Conservation (phyloP, 2,329 filamentous ascomycete genomes). For the Emmonsiellopsis sp. region DNA sequence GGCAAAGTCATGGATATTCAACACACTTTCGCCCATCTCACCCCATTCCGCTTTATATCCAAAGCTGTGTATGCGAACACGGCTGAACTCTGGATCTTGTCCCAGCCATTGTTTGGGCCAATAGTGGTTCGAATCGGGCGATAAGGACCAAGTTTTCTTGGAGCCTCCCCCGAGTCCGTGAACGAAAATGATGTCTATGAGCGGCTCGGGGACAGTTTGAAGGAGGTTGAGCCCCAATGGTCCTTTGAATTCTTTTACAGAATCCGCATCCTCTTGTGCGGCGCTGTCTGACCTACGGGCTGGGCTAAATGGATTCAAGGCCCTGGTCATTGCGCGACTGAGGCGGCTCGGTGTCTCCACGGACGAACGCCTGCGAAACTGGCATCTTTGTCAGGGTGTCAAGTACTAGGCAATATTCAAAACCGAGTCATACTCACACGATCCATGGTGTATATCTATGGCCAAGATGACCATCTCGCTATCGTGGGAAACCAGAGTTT, state of each 20-base stretch:
- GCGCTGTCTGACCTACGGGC: neutral
- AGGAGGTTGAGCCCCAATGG: slow-evolving; percentile 13
- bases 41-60: slow-evolving; percentile 27
- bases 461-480: neutral
- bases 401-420: neutral
- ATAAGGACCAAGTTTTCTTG: slow-evolving; percentile 28
- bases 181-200: slow-evolving; percentile 28
- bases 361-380: neutral
- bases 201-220: slow-evolving; percentile 5
- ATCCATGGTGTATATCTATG: neutral
- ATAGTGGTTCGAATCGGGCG: slow-evolving; percentile 19
- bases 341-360: neutral
- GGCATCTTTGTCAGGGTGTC: neutral
- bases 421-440: neutral
- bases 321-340: neutral
- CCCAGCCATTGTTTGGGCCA: slow-evolving; percentile 32
- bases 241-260: slow-evolving; percentile 7
- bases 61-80: slow-evolving; percentile 27
- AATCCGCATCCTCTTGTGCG: neutral
- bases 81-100: slow-evolving; percentile 20
- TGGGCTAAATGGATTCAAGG: neutral
- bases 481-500: neutral
- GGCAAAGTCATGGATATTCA: slow-evolving; percentile 27
- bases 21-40: slow-evolving; percentile 13
- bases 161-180: slow-evolving; percentile 34